Conservation (phyloP, 345 rosid species). For the Ceriops decandra region DNA sequence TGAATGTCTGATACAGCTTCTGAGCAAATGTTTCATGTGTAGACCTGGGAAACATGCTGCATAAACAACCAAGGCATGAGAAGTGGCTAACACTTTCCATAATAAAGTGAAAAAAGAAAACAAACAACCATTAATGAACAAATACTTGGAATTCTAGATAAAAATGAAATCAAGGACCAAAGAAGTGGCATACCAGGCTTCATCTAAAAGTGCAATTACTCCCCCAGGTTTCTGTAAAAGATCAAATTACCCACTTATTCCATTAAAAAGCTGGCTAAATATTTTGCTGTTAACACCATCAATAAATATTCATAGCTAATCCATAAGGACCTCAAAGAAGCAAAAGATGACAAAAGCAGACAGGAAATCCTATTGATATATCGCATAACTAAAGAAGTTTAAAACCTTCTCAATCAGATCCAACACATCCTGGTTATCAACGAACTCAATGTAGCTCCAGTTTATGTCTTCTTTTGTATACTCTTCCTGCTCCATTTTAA, state of each 20-base stretch:
- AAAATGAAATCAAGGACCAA: slow-evolving; percentile 12
- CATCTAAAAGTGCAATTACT: slow-evolving; percentile 87
- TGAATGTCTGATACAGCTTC: slow-evolving; percentile 92
- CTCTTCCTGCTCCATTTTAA: slow-evolving; percentile 98
- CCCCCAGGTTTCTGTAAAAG: slow-evolving; percentile 94
- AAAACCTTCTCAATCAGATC: slow-evolving; percentile 87
- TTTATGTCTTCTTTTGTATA: slow-evolving; percentile 93
- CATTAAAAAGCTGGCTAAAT: not conserved
- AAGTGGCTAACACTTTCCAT: not conserved
- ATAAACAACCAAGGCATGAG: slow-evolving; percentile 23
- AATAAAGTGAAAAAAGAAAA: not conserved
- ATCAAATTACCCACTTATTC: not conserved
- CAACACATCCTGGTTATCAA: slow-evolving; percentile 94
- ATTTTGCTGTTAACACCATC: not conserved
- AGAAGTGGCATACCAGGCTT: slow-evolving; percentile 74
- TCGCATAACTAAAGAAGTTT: slow-evolving; percentile 14
- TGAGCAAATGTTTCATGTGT: slow-evolving; percentile 97
- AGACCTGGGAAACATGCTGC: slow-evolving; percentile 95
- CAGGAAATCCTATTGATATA: slow-evolving; percentile 5
- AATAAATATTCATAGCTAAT: not conserved
- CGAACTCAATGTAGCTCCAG: slow-evolving; percentile 98
- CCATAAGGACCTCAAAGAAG: not conserved
- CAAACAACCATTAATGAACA: not conserved
- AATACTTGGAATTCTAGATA: not conserved
- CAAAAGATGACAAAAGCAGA: slow-evolving; percentile 5